Base-by-base conservation (phyloP, 371 early-diverging fungal genomes). In the Mortierella sp. region DNA sequence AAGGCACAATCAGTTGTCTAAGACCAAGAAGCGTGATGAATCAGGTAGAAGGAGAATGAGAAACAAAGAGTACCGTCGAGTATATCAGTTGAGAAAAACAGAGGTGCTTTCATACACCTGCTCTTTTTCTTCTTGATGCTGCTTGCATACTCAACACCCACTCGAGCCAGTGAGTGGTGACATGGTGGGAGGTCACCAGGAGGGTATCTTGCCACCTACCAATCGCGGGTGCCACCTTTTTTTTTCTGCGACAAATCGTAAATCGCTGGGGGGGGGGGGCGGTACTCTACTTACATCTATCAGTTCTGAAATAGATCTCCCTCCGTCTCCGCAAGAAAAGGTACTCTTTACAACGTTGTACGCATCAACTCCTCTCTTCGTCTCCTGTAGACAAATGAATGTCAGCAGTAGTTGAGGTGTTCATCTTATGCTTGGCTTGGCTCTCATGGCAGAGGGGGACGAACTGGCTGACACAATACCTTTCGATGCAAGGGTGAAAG, bases 261-360 rank as follows among this genome's bases (percentile, higher is more conserved):
- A 59, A 19, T 61, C 61, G 61, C 14, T 13, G 28, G 13, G 13
- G 46, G 44, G 46, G 46, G 6, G 46, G 46, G 13, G n/a, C n/a
- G n/a, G 31, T 24, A 14, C 16, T 50, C 1, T 13, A 14, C 48
- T 8, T 53, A 54, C 61, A 4, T 31, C 61, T 28, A 26, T 8
- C 55, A 55, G 28, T 57, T 57, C 57, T 61, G 34, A 61, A 61
- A 61, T 61, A 61, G 61, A 61, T 61, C 34, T 19, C 61, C 31
- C 13, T 55, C 26, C 26, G 26, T 61, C 59, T 31, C 61, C 31
- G 28, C 6, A 61, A 31, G n/a, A 28, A 55, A n/a, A n/a, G n/a
- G 26, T 26, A 26, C 19, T 16, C 61, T 16, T 31, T n/a, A 14
- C 16, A 16, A 61, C 16, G 34, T 61, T 54, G 50, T 54, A 31